These are phyloP conservation scores for Cylindrodendrum hubeiense DNA, from an alignment of 2,329 filamentous ascomycete species.

Conservation along the genomic window DNA sequence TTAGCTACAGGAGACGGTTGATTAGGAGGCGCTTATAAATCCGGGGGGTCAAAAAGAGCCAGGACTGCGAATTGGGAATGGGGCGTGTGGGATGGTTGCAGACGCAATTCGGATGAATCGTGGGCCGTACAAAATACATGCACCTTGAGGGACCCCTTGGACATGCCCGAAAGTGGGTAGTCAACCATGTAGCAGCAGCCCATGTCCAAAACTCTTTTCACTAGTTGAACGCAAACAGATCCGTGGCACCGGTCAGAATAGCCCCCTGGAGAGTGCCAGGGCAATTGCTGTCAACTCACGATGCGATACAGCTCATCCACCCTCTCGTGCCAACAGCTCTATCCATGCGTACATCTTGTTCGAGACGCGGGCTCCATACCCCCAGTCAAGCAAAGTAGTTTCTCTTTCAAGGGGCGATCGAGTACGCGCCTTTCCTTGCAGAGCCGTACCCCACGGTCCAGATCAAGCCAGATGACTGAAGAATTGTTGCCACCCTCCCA, in stretches of 20 bases:
- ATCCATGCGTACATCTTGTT: background rate
- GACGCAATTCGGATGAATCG: constrained; percentile 4
- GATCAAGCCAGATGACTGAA: background rate
- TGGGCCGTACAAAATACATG: background rate
- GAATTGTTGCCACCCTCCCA: background rate
- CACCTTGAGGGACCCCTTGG: background rate
- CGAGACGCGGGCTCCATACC: background rate
- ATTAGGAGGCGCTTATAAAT: constrained; percentile 39
- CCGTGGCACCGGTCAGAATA: background rate
- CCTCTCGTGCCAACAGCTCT: background rate
- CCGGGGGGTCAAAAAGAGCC: constrained; percentile 25
- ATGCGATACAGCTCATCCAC: background rate
- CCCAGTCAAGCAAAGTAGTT: background rate
- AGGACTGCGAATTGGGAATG: constrained; percentile 7
- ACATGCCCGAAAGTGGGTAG: background rate
- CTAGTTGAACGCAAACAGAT: background rate
- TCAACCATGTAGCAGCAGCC: background rate
- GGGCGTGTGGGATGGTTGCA: constrained; percentile 15
- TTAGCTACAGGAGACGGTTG: constrained; percentile 25
- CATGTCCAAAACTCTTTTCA: background rate
- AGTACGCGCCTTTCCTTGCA: background rate
- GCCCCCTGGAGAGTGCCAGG: background rate
- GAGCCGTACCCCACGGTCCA: background rate
- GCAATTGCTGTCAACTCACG: background rate
- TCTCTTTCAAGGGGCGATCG: background rate